Evolutionary conservation across 768 basidiomycete genomes (phyloP).

Genomic region (Phlegmacium glaucopus): DNA sequence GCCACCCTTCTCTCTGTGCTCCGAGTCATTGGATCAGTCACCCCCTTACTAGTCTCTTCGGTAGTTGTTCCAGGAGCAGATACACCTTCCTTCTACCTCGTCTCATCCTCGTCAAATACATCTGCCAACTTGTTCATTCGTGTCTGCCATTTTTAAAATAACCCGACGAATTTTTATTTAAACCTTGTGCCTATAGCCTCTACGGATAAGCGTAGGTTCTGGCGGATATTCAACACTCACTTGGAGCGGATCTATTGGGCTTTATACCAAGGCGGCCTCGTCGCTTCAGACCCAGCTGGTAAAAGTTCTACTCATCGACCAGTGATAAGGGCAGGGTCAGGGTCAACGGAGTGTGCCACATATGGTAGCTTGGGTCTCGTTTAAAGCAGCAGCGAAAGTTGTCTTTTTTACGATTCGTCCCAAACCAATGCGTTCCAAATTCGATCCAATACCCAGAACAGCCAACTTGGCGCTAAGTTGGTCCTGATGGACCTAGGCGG

Average conservation of each 20-base stretch:
- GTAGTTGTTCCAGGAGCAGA: slow-evolving; percentile 19
- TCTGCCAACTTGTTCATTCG: slow-evolving; percentile 22
- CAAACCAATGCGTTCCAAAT: no score
- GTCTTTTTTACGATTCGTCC: slow-evolving; percentile 13
- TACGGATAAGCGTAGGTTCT: slow-evolving; percentile 13
- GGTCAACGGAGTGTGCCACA: slow-evolving; percentile 15
- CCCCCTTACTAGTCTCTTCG: background rate
- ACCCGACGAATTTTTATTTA: background rate
- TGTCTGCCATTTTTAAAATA: background rate
- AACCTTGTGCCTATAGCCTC: slow-evolving; percentile 10
- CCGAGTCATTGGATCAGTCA: background rate
- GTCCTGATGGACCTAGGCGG: slow-evolving; percentile 24
- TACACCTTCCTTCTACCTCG: slow-evolving; percentile 26
- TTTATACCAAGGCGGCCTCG: slow-evolving; percentile 21
- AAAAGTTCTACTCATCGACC: slow-evolving; percentile 7
- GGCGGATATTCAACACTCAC: slow-evolving; percentile 16
- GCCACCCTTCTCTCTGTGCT: background rate
- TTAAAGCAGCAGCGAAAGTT: slow-evolving; percentile 17
- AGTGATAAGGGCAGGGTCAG: slow-evolving; percentile 13
- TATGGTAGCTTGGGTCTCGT: slow-evolving; percentile 19
- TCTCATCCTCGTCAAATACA: slow-evolving; percentile 14
- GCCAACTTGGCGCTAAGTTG: slow-evolving; percentile 22
- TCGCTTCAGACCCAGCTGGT: slow-evolving; percentile 10
- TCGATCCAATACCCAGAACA: slow-evolving; percentile 6
- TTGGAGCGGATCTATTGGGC: slow-evolving; percentile 18